Base-by-base conservation (phyloP, 192 early-diverging fungal genomes). In the Helicostylum pulchrum region DNA sequence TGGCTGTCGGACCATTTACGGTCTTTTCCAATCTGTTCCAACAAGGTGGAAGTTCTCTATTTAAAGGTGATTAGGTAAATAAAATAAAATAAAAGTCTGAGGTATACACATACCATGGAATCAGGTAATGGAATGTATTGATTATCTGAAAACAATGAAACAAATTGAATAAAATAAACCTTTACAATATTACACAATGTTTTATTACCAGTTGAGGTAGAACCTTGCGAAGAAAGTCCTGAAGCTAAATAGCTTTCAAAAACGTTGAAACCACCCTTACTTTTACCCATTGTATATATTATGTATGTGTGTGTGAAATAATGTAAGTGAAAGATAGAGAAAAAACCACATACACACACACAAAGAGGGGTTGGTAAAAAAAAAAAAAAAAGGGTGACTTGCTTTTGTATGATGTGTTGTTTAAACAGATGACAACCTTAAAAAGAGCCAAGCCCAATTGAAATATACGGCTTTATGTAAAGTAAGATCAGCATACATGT, bases 1-100 rank as follows among this genome's bases (percentile, higher is more conserved):
- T 83, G 75, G 31, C 73, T 58, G 23, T 68, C 48, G 8, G 66
- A 67, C 82, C 82, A 83, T 17, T 75, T 73, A 11, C 75, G 67
- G 46, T 83, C 82, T 47, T 68, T 61, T 20, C 77, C 77, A 17
- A 83, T 78, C 36, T 78, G 77, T 42, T 78, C 77, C 53, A 83
- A 46, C 30, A 83, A 46, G 5, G 75, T 77, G 2, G 79, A 78
- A 8, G 71, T 71, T 77, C 71, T 77, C 82, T 83, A 31, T 42
- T 20, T 15, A 23, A 50, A 30, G 55, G 11, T 32, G 14, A 39
- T 30, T 39, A 19, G 7, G 48, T 3, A 0, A 45, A 3, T 49
- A 51, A n/a, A n/a, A n/a, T n/a, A n/a, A n/a, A n/a, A n/a, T n/a
- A n/a, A n/a, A n/a, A n/a, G n/a, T n/a, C n/a, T n/a, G n/a, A n/a